A percentile compares a stretch with the other conserved stretches of the same genome.
phyloP scores from a whole-genome alignment of 306 rosid genomes.

The Sesbania bispinosa region DNA sequence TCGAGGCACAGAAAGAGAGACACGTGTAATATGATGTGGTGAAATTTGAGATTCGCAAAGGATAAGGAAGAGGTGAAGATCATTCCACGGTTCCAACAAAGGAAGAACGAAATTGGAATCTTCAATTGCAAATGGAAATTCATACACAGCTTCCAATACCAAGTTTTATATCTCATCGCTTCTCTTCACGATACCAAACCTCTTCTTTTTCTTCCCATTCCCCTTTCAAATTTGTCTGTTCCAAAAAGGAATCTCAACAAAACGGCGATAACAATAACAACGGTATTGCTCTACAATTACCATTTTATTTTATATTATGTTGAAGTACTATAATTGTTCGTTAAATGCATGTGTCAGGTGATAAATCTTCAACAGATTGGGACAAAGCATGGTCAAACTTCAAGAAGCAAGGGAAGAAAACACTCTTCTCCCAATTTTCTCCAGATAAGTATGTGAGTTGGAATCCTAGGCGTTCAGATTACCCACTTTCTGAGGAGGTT shows the following conservation, averaged over 20 bases:
- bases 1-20: not conserved
- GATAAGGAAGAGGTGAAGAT: conserved; percentile 33
- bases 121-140: conserved; percentile 48
- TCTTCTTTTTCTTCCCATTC: conserved; percentile 19
- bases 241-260: conserved; percentile 41
- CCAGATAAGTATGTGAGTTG: conserved; percentile 87
- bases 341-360: conserved; percentile 49
- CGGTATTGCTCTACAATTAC: conserved; percentile 8
- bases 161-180: conserved; percentile 28
- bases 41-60: conserved; percentile 29
- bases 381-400: conserved; percentile 91
- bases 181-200: conserved; percentile 31
- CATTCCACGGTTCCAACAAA: not conserved
- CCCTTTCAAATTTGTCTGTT: conserved; percentile 38
- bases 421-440: conserved; percentile 56
- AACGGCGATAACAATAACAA: conserved; percentile 36
- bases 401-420: conserved; percentile 67
- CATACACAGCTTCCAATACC: conserved; percentile 37
- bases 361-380: conserved; percentile 80
- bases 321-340: not conserved
- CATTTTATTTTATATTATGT: not conserved
- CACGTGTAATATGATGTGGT: conserved; percentile 38
- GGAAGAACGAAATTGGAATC: not conserved
- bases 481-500: conserved; percentile 79
- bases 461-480: conserved; percentile 68